A percentile compares a stretch with the other conserved stretches of the same genome.
Conservation (phyloP, 495 filamentous ascomycete species). For the Xylaria castorea region DNA sequence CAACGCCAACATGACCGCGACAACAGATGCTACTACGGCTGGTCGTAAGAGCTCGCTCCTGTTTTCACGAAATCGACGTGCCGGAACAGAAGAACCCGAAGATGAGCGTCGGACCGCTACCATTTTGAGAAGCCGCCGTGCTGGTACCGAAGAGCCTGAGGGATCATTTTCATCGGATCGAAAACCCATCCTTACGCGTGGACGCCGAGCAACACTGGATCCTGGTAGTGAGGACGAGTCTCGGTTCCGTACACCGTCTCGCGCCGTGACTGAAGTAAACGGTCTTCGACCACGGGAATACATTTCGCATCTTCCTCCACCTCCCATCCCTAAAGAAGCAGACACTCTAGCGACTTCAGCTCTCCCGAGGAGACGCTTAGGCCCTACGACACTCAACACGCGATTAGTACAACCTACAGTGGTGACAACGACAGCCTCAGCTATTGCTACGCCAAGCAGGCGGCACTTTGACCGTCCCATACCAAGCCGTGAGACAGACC, state of each 20-base stretch:
- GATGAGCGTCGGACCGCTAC: constrained; percentile 54
- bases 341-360: constrained; percentile 44
- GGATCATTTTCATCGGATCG: constrained; percentile 47
- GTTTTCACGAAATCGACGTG: constrained; percentile 49
- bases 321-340: constrained; percentile 36
- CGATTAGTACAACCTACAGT: constrained; percentile 42
- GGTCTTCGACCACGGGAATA: constrained; percentile 44
- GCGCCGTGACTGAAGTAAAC: constrained; percentile 65
- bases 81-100: constrained; percentile 54
- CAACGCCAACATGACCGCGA: constrained; percentile 40
- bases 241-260: constrained; percentile 59
- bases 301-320: constrained; percentile 37
- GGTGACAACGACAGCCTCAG: constrained; percentile 30
- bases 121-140: constrained; percentile 51
- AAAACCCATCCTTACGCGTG: constrained; percentile 48
- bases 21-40: constrained; percentile 34
- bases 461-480: constrained; percentile 56
- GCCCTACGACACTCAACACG: constrained; percentile 46
- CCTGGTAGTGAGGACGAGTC: constrained; percentile 55
- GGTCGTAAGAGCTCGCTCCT: constrained; percentile 55
- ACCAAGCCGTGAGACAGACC: constrained; percentile 48
- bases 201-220: constrained; percentile 50
- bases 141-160: constrained; percentile 57
- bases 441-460: constrained; percentile 40
- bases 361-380: constrained; percentile 52